Evolutionary conservation across 352 stramenopile species (phyloP), one percentile per base, ranked within the genome.

Genomic region (Phytopythium sindhum): DNA sequence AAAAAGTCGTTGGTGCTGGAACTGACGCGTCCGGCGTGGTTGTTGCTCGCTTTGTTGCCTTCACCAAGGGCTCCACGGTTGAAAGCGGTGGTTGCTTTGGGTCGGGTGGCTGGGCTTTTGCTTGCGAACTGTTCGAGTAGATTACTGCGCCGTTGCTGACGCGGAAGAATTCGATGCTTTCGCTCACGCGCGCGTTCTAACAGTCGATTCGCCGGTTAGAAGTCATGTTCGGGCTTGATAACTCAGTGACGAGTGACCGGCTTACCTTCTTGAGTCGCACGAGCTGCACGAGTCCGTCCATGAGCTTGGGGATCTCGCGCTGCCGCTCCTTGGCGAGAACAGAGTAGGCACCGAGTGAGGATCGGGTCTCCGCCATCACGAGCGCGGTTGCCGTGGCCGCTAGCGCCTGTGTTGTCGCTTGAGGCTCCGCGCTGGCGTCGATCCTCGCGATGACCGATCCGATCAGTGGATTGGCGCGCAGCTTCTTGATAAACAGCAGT

Each of bases 151-250:
- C 52, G 17, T 70, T 61, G 11, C 59, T 23, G 11, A 77, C 66
- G 44, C 78, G 75, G 45, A 92, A 90, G 63, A 74, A 90, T 53
- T 90, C 80, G n/a, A 90, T 57, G 24, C 69, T 85, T 56, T 92
- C 81, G 26, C 71, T 90, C 21, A 75, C 83, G 55, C 73, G 72
- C 1, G 81, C 80, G 52, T 90, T 90, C 84, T 92, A 60, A 5
- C n/a, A 62, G n/a, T 8, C 37, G 4, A n/a, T 24, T 1, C 3
- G 60, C 60, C 35, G 4, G 45, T 68, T 41, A 78, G 55, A 37
- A 11, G 29, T 2, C 42, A 44, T 17, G 24, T 48, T 21, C 11
- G 4, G 8, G 14, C 26, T 7, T n/a, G 5, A 35, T 26, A n/a
- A 11, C 23, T 14, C 17, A 54, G 0, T 24, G 6, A 64, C 41